These are phyloP conservation scores for Mycena alexandri DNA, from an alignment of 768 basidiomycete species.

Conservation along the genomic window DNA sequence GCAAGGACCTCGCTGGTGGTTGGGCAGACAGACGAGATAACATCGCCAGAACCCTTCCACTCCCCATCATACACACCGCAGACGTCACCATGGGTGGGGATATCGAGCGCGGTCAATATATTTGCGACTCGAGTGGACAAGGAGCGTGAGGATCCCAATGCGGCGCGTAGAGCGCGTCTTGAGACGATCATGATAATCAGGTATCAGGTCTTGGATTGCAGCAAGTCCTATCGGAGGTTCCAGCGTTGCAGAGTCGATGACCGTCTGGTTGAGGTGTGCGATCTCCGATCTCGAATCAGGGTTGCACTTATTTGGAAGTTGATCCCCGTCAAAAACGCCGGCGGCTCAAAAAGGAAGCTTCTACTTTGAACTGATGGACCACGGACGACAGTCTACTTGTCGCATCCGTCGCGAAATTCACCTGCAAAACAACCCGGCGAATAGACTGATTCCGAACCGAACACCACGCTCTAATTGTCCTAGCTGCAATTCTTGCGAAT, in stretches of 20 bases:
- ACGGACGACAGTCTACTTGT: too few relatives aligned
- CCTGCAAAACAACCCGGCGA: background rate
- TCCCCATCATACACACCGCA: constrained; percentile 86
- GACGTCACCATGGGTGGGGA: constrained; percentile 68
- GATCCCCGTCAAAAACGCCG: too few relatives aligned
- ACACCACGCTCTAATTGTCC: too few relatives aligned
- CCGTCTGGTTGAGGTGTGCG: too few relatives aligned
- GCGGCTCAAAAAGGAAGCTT: too few relatives aligned
- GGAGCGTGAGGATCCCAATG: constrained; percentile 51
- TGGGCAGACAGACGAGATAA: constrained; percentile 81
- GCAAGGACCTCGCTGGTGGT: constrained; percentile 90
- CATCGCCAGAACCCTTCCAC: constrained; percentile 83
- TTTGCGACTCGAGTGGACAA: constrained; percentile 80
- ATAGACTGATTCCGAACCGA: too few relatives aligned
- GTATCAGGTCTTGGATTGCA: background rate
- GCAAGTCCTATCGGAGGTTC: constrained; percentile 1
- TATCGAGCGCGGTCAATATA: constrained; percentile 74
- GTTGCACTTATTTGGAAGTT: too few relatives aligned
- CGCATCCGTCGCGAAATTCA: background rate
- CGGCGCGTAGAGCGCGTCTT: constrained; percentile 39
- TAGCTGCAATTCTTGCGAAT: too few relatives aligned
- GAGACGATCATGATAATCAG: constrained; percentile 44
- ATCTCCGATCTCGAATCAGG: too few relatives aligned
- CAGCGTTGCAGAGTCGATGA: background rate
- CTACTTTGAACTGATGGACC: too few relatives aligned